Percentiles rank a stretch among this genome's conserved stretches.
Evolutionary conservation across 2,329 filamentous ascomycete genomes (phyloP).

Genomic region (Periconia macrospinosa): DNA sequence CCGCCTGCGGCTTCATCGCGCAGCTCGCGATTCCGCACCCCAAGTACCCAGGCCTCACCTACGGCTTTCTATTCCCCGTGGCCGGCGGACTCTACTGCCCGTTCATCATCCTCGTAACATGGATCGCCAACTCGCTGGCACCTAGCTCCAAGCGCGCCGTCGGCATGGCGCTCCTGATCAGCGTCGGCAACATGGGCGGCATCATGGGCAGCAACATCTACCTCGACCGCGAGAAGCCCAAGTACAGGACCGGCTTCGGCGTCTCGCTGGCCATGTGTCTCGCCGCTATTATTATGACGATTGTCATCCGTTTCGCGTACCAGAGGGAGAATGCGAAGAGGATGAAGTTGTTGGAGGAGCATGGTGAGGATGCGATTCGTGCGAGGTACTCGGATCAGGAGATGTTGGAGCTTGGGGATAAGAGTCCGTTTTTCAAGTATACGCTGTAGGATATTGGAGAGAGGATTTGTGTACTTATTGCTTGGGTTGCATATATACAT

Average conservation of each 20-base stretch:
- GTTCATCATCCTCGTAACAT: constrained; percentile 40
- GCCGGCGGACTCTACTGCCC: constrained; percentile 41
- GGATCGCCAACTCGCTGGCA: constrained; percentile 40
- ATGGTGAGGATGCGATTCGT: constrained; percentile 36
- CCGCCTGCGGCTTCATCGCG: constrained; percentile 59
- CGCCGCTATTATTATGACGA: constrained; percentile 50
- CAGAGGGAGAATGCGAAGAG: constrained; percentile 41
- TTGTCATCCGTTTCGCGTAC: constrained; percentile 46
- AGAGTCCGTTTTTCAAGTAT: constrained; percentile 48
- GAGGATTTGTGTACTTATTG: too few species aligned
- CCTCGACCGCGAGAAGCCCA: constrained; percentile 50
- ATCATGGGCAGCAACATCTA: constrained; percentile 54
- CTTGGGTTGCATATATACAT: too few species aligned
- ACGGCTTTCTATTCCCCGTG: constrained; percentile 47
- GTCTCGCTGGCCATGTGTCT: constrained; percentile 50
- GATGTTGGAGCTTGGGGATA: constrained; percentile 46
- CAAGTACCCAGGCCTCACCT: constrained; percentile 49
- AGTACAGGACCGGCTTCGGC: constrained; percentile 55
- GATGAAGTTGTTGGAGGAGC: constrained; percentile 27
- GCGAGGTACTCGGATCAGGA: constrained; percentile 45
- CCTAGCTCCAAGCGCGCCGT: constrained; percentile 45
- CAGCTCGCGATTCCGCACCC: constrained; percentile 50
- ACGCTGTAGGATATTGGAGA: constrained; percentile 19
- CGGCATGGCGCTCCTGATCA: constrained; percentile 52
- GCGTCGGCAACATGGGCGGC: constrained; percentile 52